Conservation (phyloP, 1,284 basidiomycete genomes). For the Heliocybe sulcata region DNA sequence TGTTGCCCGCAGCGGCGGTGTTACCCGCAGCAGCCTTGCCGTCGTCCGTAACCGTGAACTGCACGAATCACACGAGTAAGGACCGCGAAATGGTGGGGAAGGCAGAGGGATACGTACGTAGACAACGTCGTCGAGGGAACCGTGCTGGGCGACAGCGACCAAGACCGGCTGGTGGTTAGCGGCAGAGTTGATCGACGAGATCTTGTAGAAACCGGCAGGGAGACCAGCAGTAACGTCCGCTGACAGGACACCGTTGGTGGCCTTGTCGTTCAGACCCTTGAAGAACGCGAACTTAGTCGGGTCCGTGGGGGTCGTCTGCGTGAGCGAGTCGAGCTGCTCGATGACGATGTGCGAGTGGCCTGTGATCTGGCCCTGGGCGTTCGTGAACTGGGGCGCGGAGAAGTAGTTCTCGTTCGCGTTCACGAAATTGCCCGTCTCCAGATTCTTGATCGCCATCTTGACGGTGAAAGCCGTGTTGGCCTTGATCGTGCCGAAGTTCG, state of each 20-base stretch:
- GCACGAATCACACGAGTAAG: not conserved
- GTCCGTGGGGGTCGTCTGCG: constrained; percentile 38
- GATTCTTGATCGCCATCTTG: constrained; percentile 32
- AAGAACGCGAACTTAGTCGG: constrained; percentile 51
- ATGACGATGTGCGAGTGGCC: constrained; percentile 59
- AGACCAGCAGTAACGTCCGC: constrained; percentile 54
- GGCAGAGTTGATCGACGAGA: constrained; percentile 43
- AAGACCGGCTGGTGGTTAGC: constrained; percentile 58
- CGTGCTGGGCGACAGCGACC: constrained; percentile 51
- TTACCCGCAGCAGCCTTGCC: constrained; percentile 12
- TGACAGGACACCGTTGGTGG: constrained; percentile 43
- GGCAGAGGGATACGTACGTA: constrained; percentile 37
- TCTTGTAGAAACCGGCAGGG: constrained; percentile 46
- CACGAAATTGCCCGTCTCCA: constrained; percentile 45
- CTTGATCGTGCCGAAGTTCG: constrained; percentile 36
- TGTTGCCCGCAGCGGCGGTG: constrained; percentile 9
- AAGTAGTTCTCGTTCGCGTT: constrained; percentile 45
- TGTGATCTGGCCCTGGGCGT: constrained; percentile 29
- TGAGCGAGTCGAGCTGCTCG: constrained; percentile 35
- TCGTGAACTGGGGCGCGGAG: constrained; percentile 38
- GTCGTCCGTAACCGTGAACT: constrained; percentile 42
- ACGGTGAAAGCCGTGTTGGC: constrained; percentile 44
- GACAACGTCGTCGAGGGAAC: constrained; percentile 51
- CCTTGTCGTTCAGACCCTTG: constrained; percentile 45
- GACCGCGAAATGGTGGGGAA: not conserved